Percentiles rank a stretch among this genome's conserved stretches.
These are phyloP conservation scores for Boletus edulis DNA, from an alignment of 768 basidiomycete species.

Conservation along the genomic window DNA sequence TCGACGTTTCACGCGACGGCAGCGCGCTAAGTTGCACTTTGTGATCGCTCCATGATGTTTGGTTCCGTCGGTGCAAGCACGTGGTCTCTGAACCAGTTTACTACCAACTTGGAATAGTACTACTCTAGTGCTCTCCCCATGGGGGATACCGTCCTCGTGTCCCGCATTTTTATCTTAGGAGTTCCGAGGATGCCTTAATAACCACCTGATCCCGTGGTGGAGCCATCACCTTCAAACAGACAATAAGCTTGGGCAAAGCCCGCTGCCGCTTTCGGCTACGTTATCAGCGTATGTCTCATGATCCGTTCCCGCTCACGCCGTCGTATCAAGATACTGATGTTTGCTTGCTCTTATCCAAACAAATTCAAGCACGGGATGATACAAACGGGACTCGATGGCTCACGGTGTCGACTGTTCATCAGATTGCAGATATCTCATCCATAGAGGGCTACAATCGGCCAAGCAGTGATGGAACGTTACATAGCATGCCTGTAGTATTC, in stretches of 20 bases:
- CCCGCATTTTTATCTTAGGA: background rate
- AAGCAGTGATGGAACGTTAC: conserved; percentile 6
- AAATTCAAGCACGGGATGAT: conserved; percentile 4
- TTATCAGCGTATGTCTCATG: conserved; percentile 4
- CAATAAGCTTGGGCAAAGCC: conserved; percentile 1
- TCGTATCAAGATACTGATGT: background rate
- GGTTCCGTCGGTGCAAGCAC: conserved; percentile 1
- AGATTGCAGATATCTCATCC: conserved; percentile 2
- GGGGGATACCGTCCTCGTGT: background rate
- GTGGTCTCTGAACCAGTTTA: background rate
- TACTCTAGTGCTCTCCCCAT: too few species aligned
- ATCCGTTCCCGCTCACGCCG: conserved; percentile 4
- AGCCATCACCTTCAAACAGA: conserved; percentile 1
- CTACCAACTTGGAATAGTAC: too few species aligned
- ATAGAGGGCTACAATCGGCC: conserved; percentile 10
- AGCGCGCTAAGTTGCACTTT: background rate
- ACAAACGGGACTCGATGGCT: conserved; percentile 5
- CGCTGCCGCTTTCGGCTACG: conserved; percentile 17
- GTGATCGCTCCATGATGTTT: conserved; percentile 1
- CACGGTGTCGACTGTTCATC: background rate
- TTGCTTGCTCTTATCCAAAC: conserved; percentile 2
- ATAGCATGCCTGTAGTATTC: conserved; percentile 19
- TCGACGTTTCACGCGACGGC: conserved; percentile 3
- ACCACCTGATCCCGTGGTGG: background rate
- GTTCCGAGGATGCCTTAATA: background rate